Conservation (phyloP, 2,329 filamentous ascomycete genomes). For the Fusarium xyrophilum region DNA sequence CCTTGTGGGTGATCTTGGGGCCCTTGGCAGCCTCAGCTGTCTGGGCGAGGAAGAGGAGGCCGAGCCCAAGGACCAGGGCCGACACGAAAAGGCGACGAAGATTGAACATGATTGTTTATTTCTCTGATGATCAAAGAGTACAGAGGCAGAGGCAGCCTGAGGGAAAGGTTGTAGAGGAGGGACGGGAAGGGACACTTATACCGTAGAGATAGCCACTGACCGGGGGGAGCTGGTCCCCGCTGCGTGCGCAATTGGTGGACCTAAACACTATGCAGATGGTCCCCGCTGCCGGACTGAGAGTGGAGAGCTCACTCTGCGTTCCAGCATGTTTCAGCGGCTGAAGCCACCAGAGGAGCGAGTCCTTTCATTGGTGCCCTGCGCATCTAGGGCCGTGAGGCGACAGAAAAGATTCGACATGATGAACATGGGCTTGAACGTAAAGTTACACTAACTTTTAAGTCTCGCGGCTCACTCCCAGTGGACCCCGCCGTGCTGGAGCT, state of each 20-base stretch:
- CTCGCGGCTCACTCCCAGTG: constrained; percentile 2
- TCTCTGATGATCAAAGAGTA: constrained; percentile 27
- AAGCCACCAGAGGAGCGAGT: constrained; percentile 8
- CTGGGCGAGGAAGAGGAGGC: constrained; percentile 77
- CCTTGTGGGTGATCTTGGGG: constrained; percentile 95
- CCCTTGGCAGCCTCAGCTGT: constrained; percentile 79
- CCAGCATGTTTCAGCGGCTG: constrained; percentile 38
- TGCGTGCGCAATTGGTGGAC: constrained; percentile 26
- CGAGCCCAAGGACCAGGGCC: constrained; percentile 76
- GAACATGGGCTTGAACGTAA: background rate
- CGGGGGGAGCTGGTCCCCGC: constrained; percentile 26
- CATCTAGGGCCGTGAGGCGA: background rate
- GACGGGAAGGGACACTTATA: constrained; percentile 39
- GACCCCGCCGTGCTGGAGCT: constrained; percentile 1
- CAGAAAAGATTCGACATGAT: constrained; percentile 8
- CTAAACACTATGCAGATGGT: constrained; percentile 16
- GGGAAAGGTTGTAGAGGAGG: constrained; percentile 18
- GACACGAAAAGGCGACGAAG: constrained; percentile 74
- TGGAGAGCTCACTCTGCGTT: constrained; percentile 32
- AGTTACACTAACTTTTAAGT: background rate
- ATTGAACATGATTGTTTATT: constrained; percentile 70
- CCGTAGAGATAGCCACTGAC: constrained; percentile 23
- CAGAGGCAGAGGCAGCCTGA: constrained; percentile 8
- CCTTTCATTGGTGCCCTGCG: constrained; percentile 13
- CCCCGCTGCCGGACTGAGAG: constrained; percentile 20